Conservation (phyloP, 2,329 filamentous ascomycete genomes). For the Colletotrichum navitas region DNA sequence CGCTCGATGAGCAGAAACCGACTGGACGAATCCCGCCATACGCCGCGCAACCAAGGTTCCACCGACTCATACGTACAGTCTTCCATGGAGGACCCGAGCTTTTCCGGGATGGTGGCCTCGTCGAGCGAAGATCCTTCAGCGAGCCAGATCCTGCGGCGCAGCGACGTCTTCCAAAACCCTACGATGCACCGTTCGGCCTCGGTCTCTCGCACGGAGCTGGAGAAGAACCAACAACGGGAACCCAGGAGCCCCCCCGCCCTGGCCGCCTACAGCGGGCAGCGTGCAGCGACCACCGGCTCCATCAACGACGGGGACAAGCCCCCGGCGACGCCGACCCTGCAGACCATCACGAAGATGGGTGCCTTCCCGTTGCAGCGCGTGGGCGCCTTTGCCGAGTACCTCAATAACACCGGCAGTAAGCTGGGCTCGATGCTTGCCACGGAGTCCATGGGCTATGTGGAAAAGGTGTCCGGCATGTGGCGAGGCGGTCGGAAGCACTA, state of each 20-base stretch:
- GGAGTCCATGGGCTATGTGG: constrained; percentile 95
- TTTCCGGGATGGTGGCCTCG: constrained; percentile 77
- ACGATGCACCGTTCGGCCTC: constrained; percentile 70
- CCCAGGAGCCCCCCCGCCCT: constrained; percentile 25
- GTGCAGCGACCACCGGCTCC: constrained; percentile 57
- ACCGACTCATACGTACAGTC: constrained; percentile 81
- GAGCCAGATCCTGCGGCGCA: constrained; percentile 89
- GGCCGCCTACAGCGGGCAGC: constrained; percentile 43
- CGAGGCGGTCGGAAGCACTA: constrained; percentile 93
- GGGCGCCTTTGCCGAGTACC: constrained; percentile 83
- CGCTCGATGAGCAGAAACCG: constrained; percentile 65
- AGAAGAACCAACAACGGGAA: constrained; percentile 36
- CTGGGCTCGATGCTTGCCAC: constrained; percentile 87
- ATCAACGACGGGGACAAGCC: constrained; percentile 47
- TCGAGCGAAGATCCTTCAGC: constrained; percentile 84
- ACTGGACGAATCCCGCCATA: constrained; percentile 58
- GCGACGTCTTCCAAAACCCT: constrained; percentile 88
- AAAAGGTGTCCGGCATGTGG: constrained; percentile 98
- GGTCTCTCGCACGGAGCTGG: constrained; percentile 43
- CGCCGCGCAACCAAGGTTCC: constrained; percentile 70
- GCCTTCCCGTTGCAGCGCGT: constrained; percentile 86
- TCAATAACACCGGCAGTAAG: constrained; percentile 81
- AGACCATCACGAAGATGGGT: constrained; percentile 71
- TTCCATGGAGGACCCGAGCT: constrained; percentile 78
- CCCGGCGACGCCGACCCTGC: constrained; percentile 58